Conservation (phyloP, 2,329 filamentous ascomycete species). For the Ceratocystis diversiconidia region DNA sequence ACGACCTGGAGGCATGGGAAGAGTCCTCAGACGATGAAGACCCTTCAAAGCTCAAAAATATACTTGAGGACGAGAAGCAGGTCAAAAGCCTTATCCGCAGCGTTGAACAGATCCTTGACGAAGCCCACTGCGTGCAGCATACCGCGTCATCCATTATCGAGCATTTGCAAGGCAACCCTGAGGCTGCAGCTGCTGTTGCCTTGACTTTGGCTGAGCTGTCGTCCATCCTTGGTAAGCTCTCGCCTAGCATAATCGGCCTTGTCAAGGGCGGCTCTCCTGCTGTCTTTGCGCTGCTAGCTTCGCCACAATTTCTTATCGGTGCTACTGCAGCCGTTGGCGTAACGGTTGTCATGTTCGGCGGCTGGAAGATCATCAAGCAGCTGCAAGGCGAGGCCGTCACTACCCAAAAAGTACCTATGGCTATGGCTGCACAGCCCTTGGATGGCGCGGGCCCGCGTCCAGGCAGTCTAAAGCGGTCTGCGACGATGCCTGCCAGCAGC, state of each 20-base stretch:
- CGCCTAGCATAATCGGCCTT: conserved; percentile 59
- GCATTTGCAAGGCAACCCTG: conserved; percentile 55
- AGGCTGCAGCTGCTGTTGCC: conserved; percentile 86
- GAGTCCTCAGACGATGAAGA: conserved; percentile 22
- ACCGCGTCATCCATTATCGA: conserved; percentile 70
- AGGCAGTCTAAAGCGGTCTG: background rate
- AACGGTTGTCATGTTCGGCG: conserved; percentile 90
- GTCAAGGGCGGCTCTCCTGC: conserved; percentile 73
- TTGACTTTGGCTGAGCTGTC: conserved; percentile 86
- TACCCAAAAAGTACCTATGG: conserved; percentile 23
- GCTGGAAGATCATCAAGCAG: conserved; percentile 92
- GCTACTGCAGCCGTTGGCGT: conserved; percentile 78
- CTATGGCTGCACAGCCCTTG: conserved; percentile 16
- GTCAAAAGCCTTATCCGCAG: conserved; percentile 49
- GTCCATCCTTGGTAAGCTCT: conserved; percentile 67
- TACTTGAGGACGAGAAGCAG: conserved; percentile 38
- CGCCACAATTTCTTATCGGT: conserved; percentile 88
- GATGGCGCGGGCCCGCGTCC: background rate
- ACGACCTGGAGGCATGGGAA: conserved; percentile 27
- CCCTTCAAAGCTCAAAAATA: conserved; percentile 32
- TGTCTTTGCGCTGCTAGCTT: conserved; percentile 72
- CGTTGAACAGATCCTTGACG: conserved; percentile 65
- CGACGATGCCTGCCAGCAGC: conserved; percentile 18
- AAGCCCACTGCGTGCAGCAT: conserved; percentile 79
- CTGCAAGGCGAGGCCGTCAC: conserved; percentile 36